These are phyloP conservation scores for Haberlea rhodopensis DNA, from an alignment of 257 asterid genomes.

Conservation along the genomic window DNA sequence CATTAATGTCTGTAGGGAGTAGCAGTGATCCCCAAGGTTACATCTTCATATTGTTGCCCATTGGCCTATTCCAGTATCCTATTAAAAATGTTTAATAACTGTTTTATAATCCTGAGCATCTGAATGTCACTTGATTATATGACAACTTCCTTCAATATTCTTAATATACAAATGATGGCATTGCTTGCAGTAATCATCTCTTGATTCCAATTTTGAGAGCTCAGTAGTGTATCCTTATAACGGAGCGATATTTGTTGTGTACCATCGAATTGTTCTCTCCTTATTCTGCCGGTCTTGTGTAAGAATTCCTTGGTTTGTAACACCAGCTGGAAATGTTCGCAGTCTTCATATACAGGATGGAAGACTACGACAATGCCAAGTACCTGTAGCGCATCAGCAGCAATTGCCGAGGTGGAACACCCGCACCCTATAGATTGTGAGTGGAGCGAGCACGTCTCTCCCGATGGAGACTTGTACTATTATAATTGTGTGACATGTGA, in stretches of 20 bases:
- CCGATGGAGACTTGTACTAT: conserved; percentile 75
- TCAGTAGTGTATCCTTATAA: not conserved
- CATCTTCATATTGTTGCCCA: not conserved
- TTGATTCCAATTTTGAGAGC: not conserved
- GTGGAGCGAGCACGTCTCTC: conserved; percentile 94
- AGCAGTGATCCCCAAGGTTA: conserved; percentile 1
- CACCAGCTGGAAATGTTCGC: conserved; percentile 27
- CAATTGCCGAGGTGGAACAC: conserved; percentile 37
- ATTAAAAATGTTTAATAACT: not conserved
- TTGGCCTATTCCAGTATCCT: not conserved
- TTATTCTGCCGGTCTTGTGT: not conserved
- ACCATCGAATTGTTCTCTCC: not conserved
- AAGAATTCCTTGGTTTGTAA: conserved; percentile 11
- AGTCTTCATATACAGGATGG: conserved; percentile 49
- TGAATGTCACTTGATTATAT: conserved; percentile 13
- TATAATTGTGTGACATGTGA: conserved; percentile 81
- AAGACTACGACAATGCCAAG: conserved; percentile 33
- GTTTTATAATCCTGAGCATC: not conserved
- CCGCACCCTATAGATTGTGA: conserved; percentile 56
- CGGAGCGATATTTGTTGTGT: not conserved
- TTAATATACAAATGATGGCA: conserved; percentile 1
- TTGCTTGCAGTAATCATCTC: not conserved
- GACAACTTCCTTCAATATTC: not conserved
- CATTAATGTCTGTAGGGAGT: too few species aligned
- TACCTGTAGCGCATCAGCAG: conserved; percentile 29